These are phyloP conservation scores for Sordariomycetes sp. DNA, from an alignment of 2,329 filamentous ascomycete species.

Conservation along the genomic window DNA sequence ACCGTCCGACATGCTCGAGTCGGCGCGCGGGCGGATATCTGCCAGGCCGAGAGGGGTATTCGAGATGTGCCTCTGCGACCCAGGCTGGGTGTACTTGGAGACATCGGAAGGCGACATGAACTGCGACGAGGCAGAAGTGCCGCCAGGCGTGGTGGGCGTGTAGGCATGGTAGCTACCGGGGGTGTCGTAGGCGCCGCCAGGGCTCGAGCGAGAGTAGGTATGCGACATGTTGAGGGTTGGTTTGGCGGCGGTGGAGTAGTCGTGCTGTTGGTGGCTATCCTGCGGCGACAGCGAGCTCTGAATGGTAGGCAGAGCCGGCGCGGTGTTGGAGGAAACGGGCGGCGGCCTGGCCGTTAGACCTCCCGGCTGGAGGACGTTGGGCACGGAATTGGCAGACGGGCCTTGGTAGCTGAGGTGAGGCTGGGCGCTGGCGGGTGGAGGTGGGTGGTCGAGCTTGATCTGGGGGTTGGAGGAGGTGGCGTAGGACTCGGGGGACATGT, in stretches of 20 bases:
- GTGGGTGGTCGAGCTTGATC: conserved; percentile 36
- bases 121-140: conserved; percentile 42
- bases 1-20: conserved; percentile 70
- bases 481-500: conserved; percentile 37
- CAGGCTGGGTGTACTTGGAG: conserved; percentile 45
- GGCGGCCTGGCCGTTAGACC: conserved; percentile 27
- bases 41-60: conserved; percentile 86
- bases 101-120: conserved; percentile 50
- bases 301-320: conserved; percentile 37
- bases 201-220: conserved; percentile 78
- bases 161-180: conserved; percentile 48
- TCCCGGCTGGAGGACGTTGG: conserved; percentile 51
- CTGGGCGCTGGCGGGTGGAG: conserved; percentile 24
- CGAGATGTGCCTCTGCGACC: conserved; percentile 54
- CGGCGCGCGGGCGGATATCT: conserved; percentile 81
- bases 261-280: conserved; percentile 27
- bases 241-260: conserved; percentile 56
- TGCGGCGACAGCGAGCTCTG: conserved; percentile 26
- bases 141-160: conserved; percentile 55
- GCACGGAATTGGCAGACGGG: conserved; percentile 33
- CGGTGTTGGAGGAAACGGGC: conserved; percentile 30
- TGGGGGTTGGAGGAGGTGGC: too few species aligned
- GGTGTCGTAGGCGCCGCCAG: conserved; percentile 50
- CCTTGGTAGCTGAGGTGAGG: conserved; percentile 11
- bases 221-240: conserved; percentile 59